These are phyloP conservation scores for Vitis cinerea DNA, from an alignment of 164 flowering plant genomes.

Conservation along the genomic window DNA sequence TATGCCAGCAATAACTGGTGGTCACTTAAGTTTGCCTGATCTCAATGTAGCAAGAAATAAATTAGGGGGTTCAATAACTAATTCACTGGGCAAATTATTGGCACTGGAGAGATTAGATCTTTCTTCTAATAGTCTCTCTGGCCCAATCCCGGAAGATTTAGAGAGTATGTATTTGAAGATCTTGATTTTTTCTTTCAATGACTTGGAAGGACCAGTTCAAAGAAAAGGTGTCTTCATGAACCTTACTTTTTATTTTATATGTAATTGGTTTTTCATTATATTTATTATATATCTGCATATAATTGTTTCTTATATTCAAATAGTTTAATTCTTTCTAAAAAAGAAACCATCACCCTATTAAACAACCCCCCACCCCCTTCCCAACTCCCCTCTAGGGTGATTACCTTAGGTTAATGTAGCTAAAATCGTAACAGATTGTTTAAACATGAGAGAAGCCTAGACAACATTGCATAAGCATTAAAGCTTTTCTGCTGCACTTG, in stretches of 20 bases:
- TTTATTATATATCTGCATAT: no score
- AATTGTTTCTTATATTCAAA: no score
- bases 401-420: neutral
- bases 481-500: no score
- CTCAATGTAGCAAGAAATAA: neutral
- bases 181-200: conserved; percentile 9
- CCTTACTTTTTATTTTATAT: neutral
- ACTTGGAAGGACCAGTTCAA: conserved; percentile 10
- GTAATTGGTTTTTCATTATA: no score
- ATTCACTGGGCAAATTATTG: neutral
- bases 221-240: neutral
- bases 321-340: no score
- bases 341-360: no score
- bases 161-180: neutral
- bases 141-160: conserved; percentile 5
- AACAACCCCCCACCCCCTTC: neutral
- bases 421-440: neutral
- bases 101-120: conserved; percentile 1
- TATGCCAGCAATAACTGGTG: neutral
- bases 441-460: conserved; percentile 2
- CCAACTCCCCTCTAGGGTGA: neutral
- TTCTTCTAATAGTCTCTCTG: neutral
- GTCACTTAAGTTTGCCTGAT: neutral
- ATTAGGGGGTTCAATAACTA: neutral
- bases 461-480: neutral